Evolutionary conservation across 2,329 filamentous ascomycete species (phyloP), one percentile per base, ranked within the genome.

Genomic region (Paraconiothyrium brasiliense): DNA sequence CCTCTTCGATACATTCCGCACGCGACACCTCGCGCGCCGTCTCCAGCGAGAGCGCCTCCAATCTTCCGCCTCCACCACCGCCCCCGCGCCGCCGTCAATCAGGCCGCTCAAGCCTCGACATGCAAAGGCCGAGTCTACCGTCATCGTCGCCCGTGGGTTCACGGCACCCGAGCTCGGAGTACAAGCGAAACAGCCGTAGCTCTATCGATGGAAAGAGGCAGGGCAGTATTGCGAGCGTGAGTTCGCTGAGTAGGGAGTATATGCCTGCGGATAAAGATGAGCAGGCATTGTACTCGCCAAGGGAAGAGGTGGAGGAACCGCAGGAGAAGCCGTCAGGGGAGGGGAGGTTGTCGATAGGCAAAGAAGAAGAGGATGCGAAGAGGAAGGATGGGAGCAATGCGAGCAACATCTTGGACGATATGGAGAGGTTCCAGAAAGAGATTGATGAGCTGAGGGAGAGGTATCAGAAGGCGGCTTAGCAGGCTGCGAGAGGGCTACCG

Each of bases 371-470:
- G 43, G 30, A 37, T 5, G 13, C 7, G 22, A 34, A 34, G 20
- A 11, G 14, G 16, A 30, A 27, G 22, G 47, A 16, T 10, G 48
- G 37, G 8, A 72, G 63, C 39, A 67, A 68, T 39, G 63, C 70
- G 9, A 67, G 60, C 16, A 77, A 71, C 59, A 76, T 79, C 5
- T 59, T 79, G 14, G 75, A 77, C 54, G 77, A 79, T 54, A 76
- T 79, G 76, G 76, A 78, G 37, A 73, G 67, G 62, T 78, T 79
- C 34, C 77, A 79, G 62, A 67, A 69, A 8, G 77, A 79, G 67
- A 76, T 79, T 63, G 77, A 79, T 49, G 76, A 74, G 67, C 52
- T 79, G 66, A 71, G 74, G 61, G 60, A 65, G n/a, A 62, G 64
- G 58, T 78, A 71, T 59, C 68, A 69, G 34, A 56, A 71, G 57